These are phyloP conservation scores for Saturnispora bothae DNA, from an alignment of 805 yeast genomes.

Conservation along the genomic window DNA sequence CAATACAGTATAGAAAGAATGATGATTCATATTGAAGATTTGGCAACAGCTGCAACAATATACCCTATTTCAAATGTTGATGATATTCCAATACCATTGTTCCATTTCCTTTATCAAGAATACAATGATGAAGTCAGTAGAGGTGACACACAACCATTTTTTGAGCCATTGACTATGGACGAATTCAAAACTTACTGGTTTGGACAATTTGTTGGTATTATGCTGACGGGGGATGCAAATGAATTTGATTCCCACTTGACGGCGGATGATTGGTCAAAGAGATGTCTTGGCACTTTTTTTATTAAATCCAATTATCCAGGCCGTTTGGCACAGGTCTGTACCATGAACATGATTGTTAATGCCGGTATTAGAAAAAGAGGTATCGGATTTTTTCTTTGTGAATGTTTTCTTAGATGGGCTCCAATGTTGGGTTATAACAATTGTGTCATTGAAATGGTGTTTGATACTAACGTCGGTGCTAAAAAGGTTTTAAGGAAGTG, in stretches of 20 bases:
- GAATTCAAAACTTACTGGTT: slow-evolving; percentile 85
- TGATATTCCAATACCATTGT: slow-evolving; percentile 65
- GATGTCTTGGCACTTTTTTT: slow-evolving; percentile 80
- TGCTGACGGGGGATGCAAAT: slow-evolving; percentile 66
- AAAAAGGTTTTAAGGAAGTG: slow-evolving; percentile 66
- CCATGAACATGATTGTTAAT: slow-evolving; percentile 80
- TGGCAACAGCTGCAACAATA: slow-evolving; percentile 86
- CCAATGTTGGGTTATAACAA: slow-evolving; percentile 80
- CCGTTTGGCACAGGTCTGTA: slow-evolving; percentile 84
- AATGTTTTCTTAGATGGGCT: slow-evolving; percentile 85
- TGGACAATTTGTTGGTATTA: slow-evolving; percentile 67
- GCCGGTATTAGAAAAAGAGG: slow-evolving; percentile 91
- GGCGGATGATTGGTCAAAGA: slow-evolving; percentile 76
- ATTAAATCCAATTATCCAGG: slow-evolving; percentile 90
- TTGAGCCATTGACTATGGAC: slow-evolving; percentile 66
- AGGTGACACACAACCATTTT: slow-evolving; percentile 81
- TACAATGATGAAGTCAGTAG: slow-evolving; percentile 85
- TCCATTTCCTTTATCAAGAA: slow-evolving; percentile 81
- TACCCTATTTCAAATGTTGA: slow-evolving; percentile 66
- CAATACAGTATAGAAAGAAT: slow-evolving; percentile 42
- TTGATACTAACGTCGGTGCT: slow-evolving; percentile 80
- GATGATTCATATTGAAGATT: slow-evolving; percentile 74
- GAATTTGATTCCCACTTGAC: slow-evolving; percentile 30
- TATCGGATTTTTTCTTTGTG: slow-evolving; percentile 76
- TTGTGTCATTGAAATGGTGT: slow-evolving; percentile 73